Evolutionary conservation across 169 alveolate genomes (phyloP), one percentile per base, ranked within the genome.

Genomic region (Plasmodium reichenowi): DNA sequence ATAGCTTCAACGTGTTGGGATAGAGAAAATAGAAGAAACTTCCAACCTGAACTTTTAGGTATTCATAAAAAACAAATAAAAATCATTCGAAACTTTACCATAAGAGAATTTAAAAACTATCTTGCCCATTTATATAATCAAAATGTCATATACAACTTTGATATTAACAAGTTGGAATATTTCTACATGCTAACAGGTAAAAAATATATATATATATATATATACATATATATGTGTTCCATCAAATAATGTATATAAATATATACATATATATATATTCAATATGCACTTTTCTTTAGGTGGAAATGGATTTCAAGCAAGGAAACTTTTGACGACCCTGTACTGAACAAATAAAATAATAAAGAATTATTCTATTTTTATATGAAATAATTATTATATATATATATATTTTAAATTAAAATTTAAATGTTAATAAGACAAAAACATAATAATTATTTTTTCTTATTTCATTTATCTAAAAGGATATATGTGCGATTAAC

Each of bases 121-220:
- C 89, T 94, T 48, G 20, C 83, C 52, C 93, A 94, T 73, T 67
- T 94, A 88, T 93, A 58, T 60, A 83, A 74, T 29, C 93, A 93
- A 63, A 90, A 90, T 22, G 91, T 92, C 8, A 62, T 94, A n/a
- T 90, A 75, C 87, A 90, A 94, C 90, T 94, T 94, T 90, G 95
- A 94, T 17, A 72, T 71, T 52, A 94, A 94, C 67, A 94, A 94
- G 70, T 88, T 92, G 80, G 93, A 87, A 71, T 94, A 94, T 74
- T 94, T 88, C 83, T 94, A 94, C 95, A 94, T 94, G 96, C 63
- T 94, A 24, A 92, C 96, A 87, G 96, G 96, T 86, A 15, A 24
- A 9, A 48, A 2, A 26, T 2, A 26, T 2, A 26, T 26, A 26
- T 2, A 32, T 32, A 32, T 38, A 38, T 38, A 5, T 5, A 32